Conservation (phyloP, 345 rosid genomes). For the Brassica rapa region DNA sequence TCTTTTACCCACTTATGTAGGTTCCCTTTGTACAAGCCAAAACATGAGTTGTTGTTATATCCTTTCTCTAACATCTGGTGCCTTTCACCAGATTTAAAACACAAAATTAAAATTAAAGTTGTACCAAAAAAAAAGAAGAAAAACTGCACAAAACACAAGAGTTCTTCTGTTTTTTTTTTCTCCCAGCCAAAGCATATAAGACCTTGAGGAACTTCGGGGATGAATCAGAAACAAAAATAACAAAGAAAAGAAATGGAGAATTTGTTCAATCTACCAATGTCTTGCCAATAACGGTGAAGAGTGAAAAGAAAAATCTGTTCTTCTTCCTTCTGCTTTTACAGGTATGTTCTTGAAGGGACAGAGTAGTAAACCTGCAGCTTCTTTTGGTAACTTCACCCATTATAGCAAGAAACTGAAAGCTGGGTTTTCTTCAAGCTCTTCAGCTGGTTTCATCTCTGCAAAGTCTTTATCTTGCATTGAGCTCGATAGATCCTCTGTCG, state of each 20-base stretch:
- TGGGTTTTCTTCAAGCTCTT: slow-evolving; percentile 76
- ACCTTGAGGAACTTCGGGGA: slow-evolving; percentile 5
- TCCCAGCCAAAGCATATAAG: slow-evolving; percentile 11
- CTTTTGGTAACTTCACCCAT: slow-evolving; percentile 28
- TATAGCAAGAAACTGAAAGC: slow-evolving; percentile 79
- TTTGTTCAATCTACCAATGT: slow-evolving; percentile 13
- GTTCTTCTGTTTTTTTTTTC: slow-evolving; percentile 2
- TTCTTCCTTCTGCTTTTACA: too few relatives aligned
- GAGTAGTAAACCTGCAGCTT: slow-evolving; percentile 13
- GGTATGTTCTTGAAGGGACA: slow-evolving; percentile 5
- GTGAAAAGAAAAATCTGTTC: background rate
- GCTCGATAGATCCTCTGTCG: slow-evolving; percentile 77
- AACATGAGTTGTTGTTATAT: slow-evolving; percentile 5
- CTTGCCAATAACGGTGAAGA: slow-evolving; percentile 1
- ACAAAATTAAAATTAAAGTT: slow-evolving; percentile 2
- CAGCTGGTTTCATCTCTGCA: slow-evolving; percentile 75
- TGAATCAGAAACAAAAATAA: slow-evolving; percentile 7
- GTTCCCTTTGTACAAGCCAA: slow-evolving; percentile 27
- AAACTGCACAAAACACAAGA: slow-evolving; percentile 25
- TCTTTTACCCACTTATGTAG: slow-evolving; percentile 1
- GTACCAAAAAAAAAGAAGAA: slow-evolving; percentile 9
- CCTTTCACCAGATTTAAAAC: slow-evolving; percentile 15
- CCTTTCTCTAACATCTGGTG: slow-evolving; percentile 16
- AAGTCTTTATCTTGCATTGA: slow-evolving; percentile 87
- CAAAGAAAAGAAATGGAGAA: slow-evolving; percentile 15